Conservation (phyloP, 345 rosid genomes). For the Melaleuca alternifolia region DNA sequence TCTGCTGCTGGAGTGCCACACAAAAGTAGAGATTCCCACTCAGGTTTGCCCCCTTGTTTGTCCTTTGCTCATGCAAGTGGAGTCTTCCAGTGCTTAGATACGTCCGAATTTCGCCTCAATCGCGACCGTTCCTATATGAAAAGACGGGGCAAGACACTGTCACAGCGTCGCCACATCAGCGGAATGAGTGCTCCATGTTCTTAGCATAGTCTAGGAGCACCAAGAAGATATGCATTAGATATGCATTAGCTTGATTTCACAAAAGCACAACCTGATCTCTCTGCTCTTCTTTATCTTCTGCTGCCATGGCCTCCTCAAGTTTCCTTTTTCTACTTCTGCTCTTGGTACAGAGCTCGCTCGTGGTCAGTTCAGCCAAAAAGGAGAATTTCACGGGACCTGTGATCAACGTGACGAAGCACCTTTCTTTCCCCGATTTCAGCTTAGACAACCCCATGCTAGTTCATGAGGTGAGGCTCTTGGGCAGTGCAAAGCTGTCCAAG, state of each 20-base stretch:
- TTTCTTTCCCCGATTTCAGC: conserved; percentile 29
- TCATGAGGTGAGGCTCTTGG: conserved; percentile 22
- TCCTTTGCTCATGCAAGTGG: neutral
- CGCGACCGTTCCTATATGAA: neutral
- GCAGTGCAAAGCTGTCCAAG: conserved; percentile 26
- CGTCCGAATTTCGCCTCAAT: neutral
- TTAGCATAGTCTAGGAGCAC: neutral
- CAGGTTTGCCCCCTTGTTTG: neutral
- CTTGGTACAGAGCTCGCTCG: neutral
- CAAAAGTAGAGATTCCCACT: neutral
- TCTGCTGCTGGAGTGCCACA: neutral
- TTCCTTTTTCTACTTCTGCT: neutral
- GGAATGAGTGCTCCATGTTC: neutral
- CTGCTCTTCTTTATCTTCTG: neutral
- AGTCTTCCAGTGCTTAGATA: neutral
- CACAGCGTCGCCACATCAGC: neutral
- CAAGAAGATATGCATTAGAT: neutral
- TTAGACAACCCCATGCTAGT: conserved; percentile 10
- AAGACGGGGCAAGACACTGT: neutral
- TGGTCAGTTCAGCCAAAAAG: neutral
- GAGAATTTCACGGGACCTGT: conserved; percentile 5
- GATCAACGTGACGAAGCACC: conserved; percentile 21
- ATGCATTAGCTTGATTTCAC: neutral
- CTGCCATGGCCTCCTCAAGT: neutral
- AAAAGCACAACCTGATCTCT: neutral